phyloP scores from a whole-genome alignment of 306 rosid genomes.

The Trifolium dubium region DNA sequence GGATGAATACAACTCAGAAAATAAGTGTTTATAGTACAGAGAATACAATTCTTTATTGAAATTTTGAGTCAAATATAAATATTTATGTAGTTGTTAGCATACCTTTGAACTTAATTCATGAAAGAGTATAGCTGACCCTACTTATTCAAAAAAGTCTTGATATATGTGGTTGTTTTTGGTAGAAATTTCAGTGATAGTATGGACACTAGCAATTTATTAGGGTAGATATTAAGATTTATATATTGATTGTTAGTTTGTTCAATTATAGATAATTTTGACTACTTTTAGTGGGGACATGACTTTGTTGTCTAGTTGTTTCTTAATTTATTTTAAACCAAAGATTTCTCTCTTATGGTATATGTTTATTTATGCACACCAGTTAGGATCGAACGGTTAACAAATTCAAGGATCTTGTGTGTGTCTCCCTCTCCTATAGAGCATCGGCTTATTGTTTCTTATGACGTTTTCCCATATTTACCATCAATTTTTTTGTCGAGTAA shows the following conservation, averaged over 20 bases:
- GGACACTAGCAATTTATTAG: conserved; percentile 2
- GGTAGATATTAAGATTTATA: not conserved
- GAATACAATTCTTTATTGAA: not conserved
- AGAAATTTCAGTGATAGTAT: conserved; percentile 25
- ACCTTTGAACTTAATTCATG: conserved; percentile 13
- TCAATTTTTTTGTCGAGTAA: too few relatives aligned
- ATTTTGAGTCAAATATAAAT: not conserved
- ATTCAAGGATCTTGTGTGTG: too few relatives aligned
- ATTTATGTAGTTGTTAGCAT: not conserved
- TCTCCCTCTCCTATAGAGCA: too few relatives aligned
- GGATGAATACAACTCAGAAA: too few relatives aligned
- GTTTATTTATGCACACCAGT: too few relatives aligned
- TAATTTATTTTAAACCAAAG: too few relatives aligned
- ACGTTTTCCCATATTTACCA: too few relatives aligned
- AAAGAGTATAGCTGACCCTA: not conserved
- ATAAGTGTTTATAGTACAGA: too few relatives aligned
- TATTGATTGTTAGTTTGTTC: conserved; percentile 7
- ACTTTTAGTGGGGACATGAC: not conserved
- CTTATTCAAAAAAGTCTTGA: not conserved
- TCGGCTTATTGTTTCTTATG: too few relatives aligned
- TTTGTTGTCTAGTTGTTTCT: conserved; percentile 17
- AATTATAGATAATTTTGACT: not conserved
- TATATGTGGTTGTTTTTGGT: conserved; percentile 30
- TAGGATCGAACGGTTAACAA: too few relatives aligned
- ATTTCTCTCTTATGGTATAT: too few relatives aligned